phyloP scores from a whole-genome alignment of 352 stramenopile species.

The Phytopythium cucurbitacearum region DNA sequence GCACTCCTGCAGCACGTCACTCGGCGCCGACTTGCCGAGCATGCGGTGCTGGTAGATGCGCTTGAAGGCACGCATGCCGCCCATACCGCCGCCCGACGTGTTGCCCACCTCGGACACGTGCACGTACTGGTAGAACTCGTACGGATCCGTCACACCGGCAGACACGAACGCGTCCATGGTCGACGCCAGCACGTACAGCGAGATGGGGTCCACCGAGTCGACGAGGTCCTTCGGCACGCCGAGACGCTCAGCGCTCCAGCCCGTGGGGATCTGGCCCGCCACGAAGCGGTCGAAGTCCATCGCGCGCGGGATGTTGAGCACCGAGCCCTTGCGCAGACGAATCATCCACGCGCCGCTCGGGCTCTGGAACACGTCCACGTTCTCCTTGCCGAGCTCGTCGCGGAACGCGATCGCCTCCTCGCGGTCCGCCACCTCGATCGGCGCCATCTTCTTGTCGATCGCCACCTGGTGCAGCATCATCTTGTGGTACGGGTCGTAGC shows the following conservation, averaged over 20 bases:
- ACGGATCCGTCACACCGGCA: slow-evolving; percentile 81
- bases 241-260: slow-evolving; percentile 79
- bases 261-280: slow-evolving; percentile 84
- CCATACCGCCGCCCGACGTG: slow-evolving; percentile 79
- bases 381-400: slow-evolving; percentile 74
- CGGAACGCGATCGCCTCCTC: slow-evolving; percentile 84
- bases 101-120: slow-evolving; percentile 87
- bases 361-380: slow-evolving; percentile 80
- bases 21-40: slow-evolving; percentile 66
- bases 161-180: slow-evolving; percentile 82
- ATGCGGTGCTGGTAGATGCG: slow-evolving; percentile 73
- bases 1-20: slow-evolving; percentile 75
- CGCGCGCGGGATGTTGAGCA: slow-evolving; percentile 78
- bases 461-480: slow-evolving; percentile 82
- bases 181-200: slow-evolving; percentile 67
- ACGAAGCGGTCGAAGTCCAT: slow-evolving; percentile 84
- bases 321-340: slow-evolving; percentile 69
- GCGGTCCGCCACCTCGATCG: slow-evolving; percentile 77
- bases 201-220: slow-evolving; percentile 74
- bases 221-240: slow-evolving; percentile 81
- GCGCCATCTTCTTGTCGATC: slow-evolving; percentile 88
- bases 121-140: slow-evolving; percentile 91
- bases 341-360: slow-evolving; percentile 78
- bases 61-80: slow-evolving; percentile 74
- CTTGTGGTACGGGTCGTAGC: slow-evolving; percentile 88